Conservation (phyloP, 495 filamentous ascomycete genomes). For the Elaphomyces granulatus region DNA sequence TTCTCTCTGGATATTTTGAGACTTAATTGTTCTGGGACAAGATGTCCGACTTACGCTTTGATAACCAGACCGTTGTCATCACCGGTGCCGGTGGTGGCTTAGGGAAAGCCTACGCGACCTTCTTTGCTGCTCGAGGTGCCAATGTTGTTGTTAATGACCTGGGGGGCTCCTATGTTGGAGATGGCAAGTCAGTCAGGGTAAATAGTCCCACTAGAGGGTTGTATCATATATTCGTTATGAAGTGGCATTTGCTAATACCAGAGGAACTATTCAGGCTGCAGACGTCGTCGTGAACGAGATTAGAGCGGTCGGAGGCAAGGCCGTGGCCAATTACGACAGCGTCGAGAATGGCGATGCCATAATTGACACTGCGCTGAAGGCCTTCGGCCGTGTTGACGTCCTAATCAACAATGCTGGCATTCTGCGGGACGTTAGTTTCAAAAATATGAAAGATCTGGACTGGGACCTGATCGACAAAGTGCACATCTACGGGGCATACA, state of each 20-base stretch:
- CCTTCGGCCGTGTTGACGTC: constrained; percentile 84
- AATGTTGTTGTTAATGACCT: constrained; percentile 98
- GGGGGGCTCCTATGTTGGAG: constrained; percentile 85
- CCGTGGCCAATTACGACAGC: constrained; percentile 95
- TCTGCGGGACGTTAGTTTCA: constrained; percentile 90
- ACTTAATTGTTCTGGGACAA: no score
- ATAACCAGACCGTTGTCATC: constrained; percentile 93
- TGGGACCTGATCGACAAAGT: constrained; percentile 93
- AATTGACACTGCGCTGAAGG: constrained; percentile 89
- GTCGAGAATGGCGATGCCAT: constrained; percentile 90
- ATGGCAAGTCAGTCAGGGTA: constrained; percentile 80
- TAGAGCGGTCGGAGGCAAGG: constrained; percentile 80
- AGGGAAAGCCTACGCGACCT: constrained; percentile 81
- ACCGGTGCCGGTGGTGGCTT: constrained; percentile 93
- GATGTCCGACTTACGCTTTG: constrained; percentile 78
- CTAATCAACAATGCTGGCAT: constrained; percentile 98
- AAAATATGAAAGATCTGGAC: constrained; percentile 96
- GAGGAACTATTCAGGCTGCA: constrained; percentile 59
- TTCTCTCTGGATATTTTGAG: no score
- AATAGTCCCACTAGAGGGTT: constrained; percentile 5
- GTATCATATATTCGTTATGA: not conserved
- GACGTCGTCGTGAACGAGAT: constrained; percentile 96
- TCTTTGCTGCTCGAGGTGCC: constrained; percentile 84
- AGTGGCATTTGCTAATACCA: not conserved
- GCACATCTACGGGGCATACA: constrained; percentile 91